A percentile compares a stretch with the other conserved stretches of the same genome.
phyloP scores from a whole-genome alignment of 176 grass and related monocot genomes.

The Aegilops bicornis region DNA sequence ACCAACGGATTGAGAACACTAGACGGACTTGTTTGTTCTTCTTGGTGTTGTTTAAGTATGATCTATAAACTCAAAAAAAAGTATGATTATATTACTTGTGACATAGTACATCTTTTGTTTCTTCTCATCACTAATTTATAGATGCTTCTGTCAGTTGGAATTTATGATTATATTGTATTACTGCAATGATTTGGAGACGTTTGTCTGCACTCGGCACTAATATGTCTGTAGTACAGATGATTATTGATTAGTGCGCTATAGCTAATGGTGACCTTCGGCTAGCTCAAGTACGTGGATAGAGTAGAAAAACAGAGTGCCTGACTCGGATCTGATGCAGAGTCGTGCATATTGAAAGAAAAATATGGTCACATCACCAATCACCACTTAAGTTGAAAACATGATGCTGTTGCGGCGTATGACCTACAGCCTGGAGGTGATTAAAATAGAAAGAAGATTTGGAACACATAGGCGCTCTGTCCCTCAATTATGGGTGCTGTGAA shows the following conservation, averaged over 20 bases:
- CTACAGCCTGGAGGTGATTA: not conserved
- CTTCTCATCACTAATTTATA: not conserved
- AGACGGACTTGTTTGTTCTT: not conserved
- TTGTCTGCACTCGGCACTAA: conserved; percentile 21
- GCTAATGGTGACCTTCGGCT: conserved; percentile 30
- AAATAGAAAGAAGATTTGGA: not conserved
- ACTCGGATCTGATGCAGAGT: conserved; percentile 47
- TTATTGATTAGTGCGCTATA: conserved; percentile 31
- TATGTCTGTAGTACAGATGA: not conserved
- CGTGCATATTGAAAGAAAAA: not conserved
- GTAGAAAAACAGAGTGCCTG: conserved; percentile 15
- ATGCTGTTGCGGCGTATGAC: not conserved
- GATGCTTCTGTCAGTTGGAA: conserved; percentile 12
- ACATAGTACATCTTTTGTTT: not conserved
- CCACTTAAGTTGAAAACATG: conserved; percentile 1
- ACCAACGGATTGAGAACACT: not conserved
- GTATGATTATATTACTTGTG: not conserved
- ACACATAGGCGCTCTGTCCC: not conserved
- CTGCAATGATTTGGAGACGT: conserved; percentile 32
- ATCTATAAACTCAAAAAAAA: not conserved
- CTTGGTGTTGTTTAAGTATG: not conserved
- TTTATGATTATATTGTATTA: not conserved
- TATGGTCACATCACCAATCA: conserved; percentile 2
- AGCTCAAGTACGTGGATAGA: conserved; percentile 8
- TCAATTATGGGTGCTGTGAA: not conserved